Percentiles rank a stretch among this genome's conserved stretches.
These are phyloP conservation scores for Cystobasidium onofrii DNA, from an alignment of 768 basidiomycete genomes.

Conservation along the genomic window DNA sequence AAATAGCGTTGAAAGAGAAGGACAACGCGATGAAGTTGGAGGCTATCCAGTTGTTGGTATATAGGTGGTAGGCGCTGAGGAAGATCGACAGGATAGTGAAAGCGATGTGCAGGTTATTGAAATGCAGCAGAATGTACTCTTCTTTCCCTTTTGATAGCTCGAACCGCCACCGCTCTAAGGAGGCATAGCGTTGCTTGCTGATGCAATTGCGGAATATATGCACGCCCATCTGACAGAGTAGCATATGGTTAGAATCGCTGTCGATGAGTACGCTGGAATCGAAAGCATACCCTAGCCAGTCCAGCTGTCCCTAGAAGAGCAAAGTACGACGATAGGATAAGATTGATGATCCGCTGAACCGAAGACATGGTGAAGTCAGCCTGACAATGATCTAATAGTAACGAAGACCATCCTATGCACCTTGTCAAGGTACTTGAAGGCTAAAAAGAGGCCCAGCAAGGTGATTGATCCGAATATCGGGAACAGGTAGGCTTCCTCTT, in stretches of 20 bases:
- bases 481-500: conserved; percentile 28
- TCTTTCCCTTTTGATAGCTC: conserved; percentile 32
- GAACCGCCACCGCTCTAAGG: conserved; percentile 38
- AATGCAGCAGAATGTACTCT: conserved; percentile 44
- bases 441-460: conserved; percentile 38
- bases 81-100: conserved; percentile 51
- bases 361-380: not conserved
- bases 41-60: conserved; percentile 61
- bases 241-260: no score
- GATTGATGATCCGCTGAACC: conserved; percentile 65
- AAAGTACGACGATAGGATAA: conserved; percentile 54
- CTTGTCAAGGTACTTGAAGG: conserved; percentile 44
- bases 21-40: conserved; percentile 68
- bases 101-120: conserved; percentile 49
- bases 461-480: not conserved
- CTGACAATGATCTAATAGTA: not conserved
- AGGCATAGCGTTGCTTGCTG: conserved; percentile 31
- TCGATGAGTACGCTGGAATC: no score
- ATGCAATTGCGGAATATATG: conserved; percentile 44
- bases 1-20: conserved; percentile 70
- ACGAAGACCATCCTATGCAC: not conserved
- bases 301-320: conserved; percentile 59
- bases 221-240: conserved; percentile 13
- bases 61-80: conserved; percentile 60
- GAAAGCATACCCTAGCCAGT: conserved; percentile 56